phyloP scores from a whole-genome alignment of 2,329 filamentous ascomycete genomes.

The Trichoderma koningii region DNA sequence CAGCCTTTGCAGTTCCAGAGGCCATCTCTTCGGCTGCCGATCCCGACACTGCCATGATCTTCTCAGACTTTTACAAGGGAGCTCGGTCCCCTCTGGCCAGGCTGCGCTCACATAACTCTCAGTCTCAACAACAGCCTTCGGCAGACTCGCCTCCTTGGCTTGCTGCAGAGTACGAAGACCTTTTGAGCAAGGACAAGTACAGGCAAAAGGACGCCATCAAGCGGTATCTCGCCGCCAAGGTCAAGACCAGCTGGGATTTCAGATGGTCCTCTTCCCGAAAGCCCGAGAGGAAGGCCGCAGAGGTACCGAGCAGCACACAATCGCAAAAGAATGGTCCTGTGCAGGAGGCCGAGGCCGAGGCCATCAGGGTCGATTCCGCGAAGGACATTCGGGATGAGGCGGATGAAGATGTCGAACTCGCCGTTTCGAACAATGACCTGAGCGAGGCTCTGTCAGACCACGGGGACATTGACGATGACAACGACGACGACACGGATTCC shows the following conservation, averaged over 20 bases:
- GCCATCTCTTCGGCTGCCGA: conserved; percentile 14
- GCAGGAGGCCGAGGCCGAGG: conserved; percentile 5
- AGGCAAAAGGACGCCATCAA: conserved; percentile 66
- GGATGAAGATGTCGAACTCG: conserved; percentile 41
- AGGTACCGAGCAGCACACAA: conserved; percentile 1
- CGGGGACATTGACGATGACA: conserved; percentile 45
- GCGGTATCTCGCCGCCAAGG: conserved; percentile 54
- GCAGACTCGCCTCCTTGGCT: conserved; percentile 40
- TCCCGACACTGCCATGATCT: conserved; percentile 49
- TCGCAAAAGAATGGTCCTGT: not conserved
- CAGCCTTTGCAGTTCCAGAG: conserved; percentile 9
- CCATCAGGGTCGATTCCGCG: conserved; percentile 16
- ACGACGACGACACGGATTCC: conserved; percentile 51
- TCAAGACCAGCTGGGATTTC: conserved; percentile 64
- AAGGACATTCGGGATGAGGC: conserved; percentile 37
- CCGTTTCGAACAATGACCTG: conserved; percentile 45
- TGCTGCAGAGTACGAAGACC: conserved; percentile 60
- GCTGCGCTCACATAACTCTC: conserved; percentile 46
- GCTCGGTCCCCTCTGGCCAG: conserved; percentile 56
- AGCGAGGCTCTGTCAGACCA: conserved; percentile 33
- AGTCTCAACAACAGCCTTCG: conserved; percentile 35
- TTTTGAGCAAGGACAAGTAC: conserved; percentile 62
- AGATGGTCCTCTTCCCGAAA: conserved; percentile 51
- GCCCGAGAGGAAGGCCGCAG: not conserved
- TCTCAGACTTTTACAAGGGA: conserved; percentile 61